phyloP scores from a whole-genome alignment of 2,329 filamentous ascomycete species.

The Xylariaceae sp. region DNA sequence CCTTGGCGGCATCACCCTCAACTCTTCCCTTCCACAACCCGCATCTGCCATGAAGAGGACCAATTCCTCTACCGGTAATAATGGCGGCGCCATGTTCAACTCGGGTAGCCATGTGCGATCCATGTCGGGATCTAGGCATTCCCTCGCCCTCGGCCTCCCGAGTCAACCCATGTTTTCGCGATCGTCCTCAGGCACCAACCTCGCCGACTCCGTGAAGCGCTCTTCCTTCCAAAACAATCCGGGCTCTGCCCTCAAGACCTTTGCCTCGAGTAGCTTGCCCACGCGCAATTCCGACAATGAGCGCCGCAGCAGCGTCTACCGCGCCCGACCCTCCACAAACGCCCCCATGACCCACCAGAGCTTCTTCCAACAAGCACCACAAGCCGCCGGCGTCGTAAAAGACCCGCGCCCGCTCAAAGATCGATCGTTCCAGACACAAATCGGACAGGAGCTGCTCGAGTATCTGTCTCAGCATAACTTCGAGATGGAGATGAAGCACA shows the following conservation, averaged over 20 bases:
- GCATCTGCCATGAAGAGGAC: constrained; percentile 92
- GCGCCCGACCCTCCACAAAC: constrained; percentile 61
- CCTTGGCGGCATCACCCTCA: constrained; percentile 76
- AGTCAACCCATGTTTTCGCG: constrained; percentile 85
- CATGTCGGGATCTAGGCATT: constrained; percentile 77
- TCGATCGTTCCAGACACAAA: constrained; percentile 70
- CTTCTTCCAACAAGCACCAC: constrained; percentile 87
- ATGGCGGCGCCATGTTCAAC: constrained; percentile 59
- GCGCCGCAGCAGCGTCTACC: constrained; percentile 79
- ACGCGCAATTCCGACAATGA: constrained; percentile 50
- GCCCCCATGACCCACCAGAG: constrained; percentile 77
- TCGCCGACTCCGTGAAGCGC: constrained; percentile 79
- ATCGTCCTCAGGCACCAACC: constrained; percentile 75
- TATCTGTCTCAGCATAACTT: constrained; percentile 93
- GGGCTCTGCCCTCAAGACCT: constrained; percentile 64
- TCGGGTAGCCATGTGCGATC: constrained; percentile 74
- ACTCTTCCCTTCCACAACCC: constrained; percentile 83
- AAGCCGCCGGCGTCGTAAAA: constrained; percentile 73
- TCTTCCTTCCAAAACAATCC: constrained; percentile 68
- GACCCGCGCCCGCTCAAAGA: constrained; percentile 87
- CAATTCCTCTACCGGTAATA: constrained; percentile 68
- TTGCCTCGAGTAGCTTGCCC: constrained; percentile 52
- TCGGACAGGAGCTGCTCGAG: constrained; percentile 85
- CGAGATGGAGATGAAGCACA: constrained; percentile 96
- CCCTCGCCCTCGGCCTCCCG: constrained; percentile 77